Percentiles rank a stretch among this genome's conserved stretches.
Conservation (phyloP, 306 rosid species). For the peach (Prunus persica) region Prunus_persica_NCBIv2 NC_034012.1:7310501-7311000, state of each 20-base stretch:
- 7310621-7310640: constrained; percentile 46
- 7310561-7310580: constrained; percentile 33
- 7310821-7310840: constrained; percentile 78
- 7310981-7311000: background rate
- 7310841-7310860: constrained; percentile 11
- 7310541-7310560: constrained; percentile 41
- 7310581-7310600: constrained; percentile 45
- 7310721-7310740: constrained; percentile 23
- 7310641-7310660: constrained; percentile 53
- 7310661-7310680: constrained; percentile 70
- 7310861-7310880: background rate
- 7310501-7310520: constrained; percentile 41
- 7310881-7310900: background rate
- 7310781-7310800: constrained; percentile 53
- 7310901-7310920: background rate
- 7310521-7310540: constrained; percentile 43
- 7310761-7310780: constrained; percentile 44
- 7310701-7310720: background rate
- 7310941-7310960: constrained; percentile 22
- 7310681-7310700: constrained; percentile 10
- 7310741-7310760: constrained; percentile 55
- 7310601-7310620: constrained; percentile 53
- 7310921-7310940: background rate
- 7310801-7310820: constrained; percentile 57
- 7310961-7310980: constrained; percentile 20